Base-by-base conservation (phyloP, 441 rosid genomes). In the Mallotus repandus region DNA sequence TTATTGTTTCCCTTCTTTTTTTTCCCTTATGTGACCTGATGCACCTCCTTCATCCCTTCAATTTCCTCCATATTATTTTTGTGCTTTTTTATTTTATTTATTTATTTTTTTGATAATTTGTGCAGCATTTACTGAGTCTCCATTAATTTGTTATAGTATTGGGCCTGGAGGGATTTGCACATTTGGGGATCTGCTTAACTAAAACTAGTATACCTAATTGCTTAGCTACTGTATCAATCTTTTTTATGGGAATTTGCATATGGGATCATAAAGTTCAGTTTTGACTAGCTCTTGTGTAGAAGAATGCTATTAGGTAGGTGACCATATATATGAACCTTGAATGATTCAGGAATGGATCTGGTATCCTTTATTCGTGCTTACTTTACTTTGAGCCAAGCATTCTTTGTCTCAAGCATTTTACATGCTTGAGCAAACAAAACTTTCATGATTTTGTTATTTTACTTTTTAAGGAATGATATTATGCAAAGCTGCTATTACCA, bases 281-380 rank as follows among this genome's bases (percentile, higher is more conserved):
- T 35, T 72, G 22, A 38, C 54, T 6, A 15, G 11, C 6, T 54
- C 13, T 16, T 63, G 3, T 6, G 29, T 53, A 4, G 62, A 8
- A 13, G 45, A 49, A 60, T 49, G 60, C 49, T 16, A 0, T 46
- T 63, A 63, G 48, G 32, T 52, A 22, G 68, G 29, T 15, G 14
- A 6, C 41, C 32, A 38, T 63, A 52, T 64, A 29, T 54, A 56
- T 22, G 63, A 69, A 69, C 46, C 9, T 43, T 43, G 46, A 43
- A n/a, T 41, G n/a, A 72, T 57, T 56, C 21, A 54, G 45, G 70
- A 73, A 14, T 46, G 46, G 8, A 65, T 29, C 43, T 45, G 21
- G 32, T 58, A 46, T 61, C 25, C 68, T 25, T 64, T 46, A 16
- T 4, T 25, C 57, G 71, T 57, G 54, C 53, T 43, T 5, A 12